Percentiles rank a stretch among this genome's conserved stretches.
phyloP scores from a whole-genome alignment of 192 early-diverging fungal genomes.

The Polychytrium aggregatum region DNA sequence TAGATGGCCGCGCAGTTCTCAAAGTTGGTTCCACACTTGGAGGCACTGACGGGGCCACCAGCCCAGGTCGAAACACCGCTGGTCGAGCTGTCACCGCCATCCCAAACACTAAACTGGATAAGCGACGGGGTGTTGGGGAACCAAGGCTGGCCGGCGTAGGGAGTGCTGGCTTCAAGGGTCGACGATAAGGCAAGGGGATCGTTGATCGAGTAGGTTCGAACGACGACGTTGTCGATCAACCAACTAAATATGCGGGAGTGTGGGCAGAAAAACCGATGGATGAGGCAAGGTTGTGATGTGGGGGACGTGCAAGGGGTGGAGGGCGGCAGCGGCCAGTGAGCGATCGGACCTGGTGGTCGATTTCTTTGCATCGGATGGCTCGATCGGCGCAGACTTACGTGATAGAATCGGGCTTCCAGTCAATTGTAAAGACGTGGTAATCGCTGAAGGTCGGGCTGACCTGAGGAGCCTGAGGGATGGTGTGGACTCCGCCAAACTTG shows the following conservation, averaged over 20 bases:
- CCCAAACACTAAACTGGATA: conserved; percentile 30
- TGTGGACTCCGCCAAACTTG: conserved; percentile 1
- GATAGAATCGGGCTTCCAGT: conserved; percentile 19
- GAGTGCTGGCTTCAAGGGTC: too few species aligned
- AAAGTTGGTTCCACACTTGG: neutral
- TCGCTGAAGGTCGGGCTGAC: too few species aligned
- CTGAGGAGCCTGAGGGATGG: neutral
- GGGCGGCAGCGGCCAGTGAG: too few species aligned
- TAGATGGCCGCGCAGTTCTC: conserved; percentile 7
- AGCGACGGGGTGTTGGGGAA: conserved; percentile 17
- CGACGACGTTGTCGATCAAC: too few species aligned
- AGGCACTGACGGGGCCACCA: conserved; percentile 15
- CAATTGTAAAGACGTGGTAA: conserved; percentile 17
- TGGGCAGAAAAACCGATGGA: neutral
- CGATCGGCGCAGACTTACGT: conserved; percentile 15
- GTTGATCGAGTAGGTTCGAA: too few species aligned
- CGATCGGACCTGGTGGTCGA: too few species aligned
- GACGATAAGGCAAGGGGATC: too few species aligned
- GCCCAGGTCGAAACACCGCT: conserved; percentile 17
- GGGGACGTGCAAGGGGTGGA: too few species aligned
- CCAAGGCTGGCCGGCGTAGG: conserved; percentile 4
- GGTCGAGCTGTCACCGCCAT: conserved; percentile 10
- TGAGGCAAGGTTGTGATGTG: too few species aligned
- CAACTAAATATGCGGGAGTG: neutral
- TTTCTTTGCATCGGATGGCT: too few species aligned